Evolutionary conservation across 441 rosid genomes (phyloP).

Genomic region (Adansonia madagascariensis): DNA sequence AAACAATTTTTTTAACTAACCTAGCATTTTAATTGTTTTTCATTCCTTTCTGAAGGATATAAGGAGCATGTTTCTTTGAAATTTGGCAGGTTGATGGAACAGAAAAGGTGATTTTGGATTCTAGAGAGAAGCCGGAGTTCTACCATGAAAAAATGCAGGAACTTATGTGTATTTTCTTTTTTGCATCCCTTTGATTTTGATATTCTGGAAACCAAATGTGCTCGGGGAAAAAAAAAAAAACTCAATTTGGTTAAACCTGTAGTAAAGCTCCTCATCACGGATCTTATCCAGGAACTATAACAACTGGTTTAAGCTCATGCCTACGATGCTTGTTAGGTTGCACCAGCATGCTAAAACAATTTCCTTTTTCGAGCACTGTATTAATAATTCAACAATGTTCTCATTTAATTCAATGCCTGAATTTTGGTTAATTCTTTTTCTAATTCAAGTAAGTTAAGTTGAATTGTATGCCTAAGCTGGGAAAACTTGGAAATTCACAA

Average conservation of each 20-base stretch:
- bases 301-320: not conserved
- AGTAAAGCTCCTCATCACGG: not conserved
- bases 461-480: not conserved
- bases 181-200: not conserved
- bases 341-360: not conserved
- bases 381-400: constrained; percentile 8
- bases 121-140: constrained; percentile 89
- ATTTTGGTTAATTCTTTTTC: constrained; percentile 7
- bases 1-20: constrained; percentile 15
- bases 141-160: constrained; percentile 95
- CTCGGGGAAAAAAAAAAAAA: not conserved
- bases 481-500: constrained; percentile 27
- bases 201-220: constrained; percentile 17
- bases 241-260: constrained; percentile 7
- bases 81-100: constrained; percentile 59
- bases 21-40: constrained; percentile 24
- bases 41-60: constrained; percentile 11
- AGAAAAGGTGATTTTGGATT: constrained; percentile 76
- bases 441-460: not conserved
- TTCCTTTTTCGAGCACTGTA: not conserved
- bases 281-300: not conserved
- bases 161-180: constrained; percentile 67
- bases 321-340: constrained; percentile 1
- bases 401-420: not conserved
- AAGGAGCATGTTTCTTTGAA: constrained; percentile 24